Evolutionary conservation across 2,329 filamentous ascomycete genomes (phyloP).

Genomic region (Botrytis galanthina): DNA sequence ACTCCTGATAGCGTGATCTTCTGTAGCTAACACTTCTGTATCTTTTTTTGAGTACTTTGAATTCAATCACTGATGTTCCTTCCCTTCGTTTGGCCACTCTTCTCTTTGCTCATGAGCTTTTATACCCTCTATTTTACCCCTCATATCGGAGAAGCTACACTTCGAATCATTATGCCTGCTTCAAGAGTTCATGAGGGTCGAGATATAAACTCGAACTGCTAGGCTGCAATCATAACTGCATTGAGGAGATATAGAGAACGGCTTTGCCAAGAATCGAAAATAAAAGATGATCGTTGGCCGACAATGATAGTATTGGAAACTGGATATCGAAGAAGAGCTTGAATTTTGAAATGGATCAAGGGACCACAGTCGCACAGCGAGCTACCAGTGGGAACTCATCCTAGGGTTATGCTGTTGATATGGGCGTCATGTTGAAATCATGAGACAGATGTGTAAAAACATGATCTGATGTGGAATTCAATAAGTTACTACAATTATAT

Average conservation of each 20-base stretch:
- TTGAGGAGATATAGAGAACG: fast-evolving
- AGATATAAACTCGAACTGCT: background rate
- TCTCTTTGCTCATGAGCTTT: fast-evolving
- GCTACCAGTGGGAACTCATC: background rate
- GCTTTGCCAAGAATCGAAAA: background rate
- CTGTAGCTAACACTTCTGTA: background rate
- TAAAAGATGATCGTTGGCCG: background rate
- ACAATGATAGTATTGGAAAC: background rate
- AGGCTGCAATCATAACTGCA: background rate
- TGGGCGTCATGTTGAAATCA: fast-evolving
- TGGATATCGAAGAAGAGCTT: background rate
- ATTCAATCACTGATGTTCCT: background rate
- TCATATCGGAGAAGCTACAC: background rate
- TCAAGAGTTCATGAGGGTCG: background rate
- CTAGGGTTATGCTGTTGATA: background rate
- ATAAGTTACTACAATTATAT: background rate
- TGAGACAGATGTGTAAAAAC: background rate
- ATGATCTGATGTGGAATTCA: background rate
- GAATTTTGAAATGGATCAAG: background rate
- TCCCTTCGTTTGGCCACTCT: background rate
- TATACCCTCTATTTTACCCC: fast-evolving
- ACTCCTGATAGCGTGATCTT: background rate
- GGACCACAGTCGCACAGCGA: no score
- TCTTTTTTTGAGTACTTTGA: background rate
- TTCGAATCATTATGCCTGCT: background rate